Base-by-base conservation (phyloP, 306 rosid species). In the Cicer cuneatum region DNA sequence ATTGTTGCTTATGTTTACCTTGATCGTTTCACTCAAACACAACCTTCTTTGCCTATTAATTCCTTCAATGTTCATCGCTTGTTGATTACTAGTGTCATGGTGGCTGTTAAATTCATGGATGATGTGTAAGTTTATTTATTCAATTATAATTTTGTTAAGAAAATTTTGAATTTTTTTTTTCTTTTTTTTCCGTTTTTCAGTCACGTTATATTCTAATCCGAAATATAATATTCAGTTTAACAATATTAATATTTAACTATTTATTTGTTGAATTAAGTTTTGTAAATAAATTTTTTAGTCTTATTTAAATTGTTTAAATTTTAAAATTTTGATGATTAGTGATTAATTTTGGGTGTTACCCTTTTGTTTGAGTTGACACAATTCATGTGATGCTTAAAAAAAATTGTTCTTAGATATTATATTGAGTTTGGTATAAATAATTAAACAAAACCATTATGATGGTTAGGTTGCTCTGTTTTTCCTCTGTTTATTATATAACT, bases 21-120 rank as follows among this genome's bases (percentile, higher is more conserved):
- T 10, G 97, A 95, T 41, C 96, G 98, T 1, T 95, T 95, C 82
- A 82, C 88, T 12, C 93, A 87, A 59, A 84, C 66, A 16, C 99
- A 92, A 16, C 90, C 97, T 12, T 74, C 89, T 1, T 71, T 92
- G 72, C 90, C 97, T 0, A 86, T 95, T 87, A 89, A 89, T 54
- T 92, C 97, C 65, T 89, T 86, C 86, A 92, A 89, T 54, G 96
- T 92, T 7, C 99, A 95, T 29, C 84, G 98, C 2, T 78, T 95
- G 70, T 84, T 95, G 37, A 92, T 95, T 24, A 92, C 99, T 0
- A 95, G 99, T 33, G 99, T 90, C n/a, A 86, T 95, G 91, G 90
- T 95, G 2, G 87, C 99, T 53, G 96, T 96, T 5, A 95, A 95
- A 62, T 95, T 95, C 90, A 95, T 95, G 99, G 99, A 95, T 70